Base-by-base conservation (phyloP, 257 asterid species). In the Solanum corneliomulleri region DNA sequence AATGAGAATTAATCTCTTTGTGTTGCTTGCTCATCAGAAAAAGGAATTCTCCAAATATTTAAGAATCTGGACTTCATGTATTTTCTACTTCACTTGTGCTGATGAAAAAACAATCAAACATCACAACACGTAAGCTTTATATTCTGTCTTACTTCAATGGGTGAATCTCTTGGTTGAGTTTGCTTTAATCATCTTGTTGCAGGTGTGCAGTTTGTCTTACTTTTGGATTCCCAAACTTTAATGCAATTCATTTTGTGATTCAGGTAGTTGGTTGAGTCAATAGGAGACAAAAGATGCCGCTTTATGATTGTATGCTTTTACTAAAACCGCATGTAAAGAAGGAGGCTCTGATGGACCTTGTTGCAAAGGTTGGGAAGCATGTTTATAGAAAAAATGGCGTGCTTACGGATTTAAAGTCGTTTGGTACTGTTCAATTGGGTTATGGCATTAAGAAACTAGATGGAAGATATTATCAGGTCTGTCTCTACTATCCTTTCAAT, bases 381-480 rank as follows among this genome's bases (percentile, higher is more conserved):
- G 95, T 91, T 11, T 93, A 86, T 72, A 91, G 90, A 86, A 96
- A 91, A 89, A 95, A 95, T 83, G 98, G 99, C 47, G 99, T 96
- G 14, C 45, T 95, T 29, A 91, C 98, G 70, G 92, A 92, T 80
- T 6, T 95, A 15, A 95, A 93, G 87, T 87, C 93, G 14, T 91
- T 92, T 82, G 96, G 94, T 80, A 41, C 83, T 25, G 92, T 93
- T 83, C 93, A 95, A 66, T 89, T 96, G 87, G 99, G 99, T 72
- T 96, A 96, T 86, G 99, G 99, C 42, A 92, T 96, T 76, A 96
- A 91, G 92, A 96, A 96, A 82, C 95, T 95, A 20, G 98, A 95
- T 86, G 98, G 99, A 25, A 94, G 93, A 85, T 92, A 93, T 89
- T 96, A 86, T 89, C 94, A 96, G 97, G 99, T 94, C 33, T 64